Evolutionary conservation across 208 protist genomes (phyloP).

Genomic region (Vickermania ingenoplastis): DNA sequence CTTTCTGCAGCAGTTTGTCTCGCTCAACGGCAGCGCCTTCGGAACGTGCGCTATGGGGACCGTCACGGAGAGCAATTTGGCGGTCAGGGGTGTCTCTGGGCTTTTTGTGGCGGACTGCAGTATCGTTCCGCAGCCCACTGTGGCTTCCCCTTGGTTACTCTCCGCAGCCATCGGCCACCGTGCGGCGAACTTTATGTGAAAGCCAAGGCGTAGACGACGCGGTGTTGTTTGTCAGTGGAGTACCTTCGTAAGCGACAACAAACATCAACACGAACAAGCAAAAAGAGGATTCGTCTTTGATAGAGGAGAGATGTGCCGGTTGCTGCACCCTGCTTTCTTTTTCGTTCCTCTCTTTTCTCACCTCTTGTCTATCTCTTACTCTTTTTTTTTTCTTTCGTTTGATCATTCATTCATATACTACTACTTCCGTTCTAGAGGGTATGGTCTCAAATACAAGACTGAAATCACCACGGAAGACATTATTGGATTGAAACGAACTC

Average conservation of each 20-base stretch:
- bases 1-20: constrained; percentile 39
- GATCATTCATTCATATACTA: too few species aligned
- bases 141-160: constrained; percentile 41
- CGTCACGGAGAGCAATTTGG: constrained; percentile 42
- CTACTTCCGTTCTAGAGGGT: too few species aligned
- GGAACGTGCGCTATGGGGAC: constrained; percentile 65
- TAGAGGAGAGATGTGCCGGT: too few species aligned
- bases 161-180: constrained; percentile 46
- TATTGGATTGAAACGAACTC: too few species aligned
- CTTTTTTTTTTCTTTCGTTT: too few species aligned
- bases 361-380: constrained; percentile 7
- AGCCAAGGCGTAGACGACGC: not conserved
- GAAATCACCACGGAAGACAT: too few species aligned
- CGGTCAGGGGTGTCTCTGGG: constrained; percentile 43
- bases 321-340: too few species aligned
- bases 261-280: too few species aligned
- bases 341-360: constrained; percentile 7
- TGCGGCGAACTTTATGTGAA: constrained; percentile 22
- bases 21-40: constrained; percentile 31
- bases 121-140: constrained; percentile 61
- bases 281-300: too few species aligned
- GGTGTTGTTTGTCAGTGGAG: too few species aligned
- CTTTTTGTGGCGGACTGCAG: constrained; percentile 55
- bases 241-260: constrained; percentile 1
- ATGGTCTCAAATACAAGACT: too few species aligned